These are phyloP conservation scores for Tetrapisispora nanseiensis DNA, from an alignment of 805 yeast species.

Conservation along the genomic window DNA sequence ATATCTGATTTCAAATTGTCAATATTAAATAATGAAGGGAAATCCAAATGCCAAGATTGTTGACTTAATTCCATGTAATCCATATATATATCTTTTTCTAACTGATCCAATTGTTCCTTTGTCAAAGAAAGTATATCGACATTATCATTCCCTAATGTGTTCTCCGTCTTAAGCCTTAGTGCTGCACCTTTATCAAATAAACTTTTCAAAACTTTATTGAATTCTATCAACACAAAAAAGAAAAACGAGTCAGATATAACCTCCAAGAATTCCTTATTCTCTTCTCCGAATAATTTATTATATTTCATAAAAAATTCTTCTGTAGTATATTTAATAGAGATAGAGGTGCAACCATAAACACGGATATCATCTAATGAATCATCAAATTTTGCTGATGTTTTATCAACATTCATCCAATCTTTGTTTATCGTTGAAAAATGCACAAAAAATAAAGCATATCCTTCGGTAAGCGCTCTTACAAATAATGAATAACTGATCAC, in stretches of 20 bases:
- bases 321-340: slow-evolving; percentile 10
- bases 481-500: slow-evolving; percentile 14
- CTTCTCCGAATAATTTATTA: slow-evolving; percentile 13
- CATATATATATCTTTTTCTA: slow-evolving; percentile 11
- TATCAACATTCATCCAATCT: slow-evolving; percentile 4
- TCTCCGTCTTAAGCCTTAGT: slow-evolving; percentile 15
- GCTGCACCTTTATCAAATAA: slow-evolving; percentile 16
- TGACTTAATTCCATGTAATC: slow-evolving; percentile 13
- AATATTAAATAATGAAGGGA: background rate
- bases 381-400: background rate
- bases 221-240: slow-evolving; percentile 13
- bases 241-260: slow-evolving; percentile 12
- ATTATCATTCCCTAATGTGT: slow-evolving; percentile 7
- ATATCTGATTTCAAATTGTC: background rate
- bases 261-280: slow-evolving; percentile 5
- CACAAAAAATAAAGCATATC: slow-evolving; percentile 15
- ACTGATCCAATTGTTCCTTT: slow-evolving; percentile 6
- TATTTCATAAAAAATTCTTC: slow-evolving; percentile 10
- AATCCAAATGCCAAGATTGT: slow-evolving; percentile 4
- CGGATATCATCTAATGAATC: background rate
- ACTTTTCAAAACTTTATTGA: slow-evolving; percentile 18
- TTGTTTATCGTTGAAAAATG: slow-evolving; percentile 15
- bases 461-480: slow-evolving; percentile 17
- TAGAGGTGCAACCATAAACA: background rate
- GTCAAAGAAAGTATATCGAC: slow-evolving; percentile 7